Evolutionary conservation across 1,139 yeast genomes (phyloP).

Genomic region (Kazachstania sp.): DNA sequence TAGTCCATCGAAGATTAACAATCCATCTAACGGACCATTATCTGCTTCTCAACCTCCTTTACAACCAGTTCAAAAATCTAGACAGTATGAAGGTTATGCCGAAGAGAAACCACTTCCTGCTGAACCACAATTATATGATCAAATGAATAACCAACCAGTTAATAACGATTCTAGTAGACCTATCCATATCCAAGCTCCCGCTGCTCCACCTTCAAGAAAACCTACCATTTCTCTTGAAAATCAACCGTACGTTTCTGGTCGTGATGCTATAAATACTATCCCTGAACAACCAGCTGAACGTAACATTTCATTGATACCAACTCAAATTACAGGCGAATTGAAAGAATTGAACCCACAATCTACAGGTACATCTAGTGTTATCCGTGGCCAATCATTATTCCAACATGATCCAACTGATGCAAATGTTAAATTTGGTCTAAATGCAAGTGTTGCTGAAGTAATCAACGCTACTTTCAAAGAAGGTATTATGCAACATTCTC

Average conservation of each 20-base stretch:
- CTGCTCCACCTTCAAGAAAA: conserved; percentile 62
- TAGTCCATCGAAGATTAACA: background rate
- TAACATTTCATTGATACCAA: conserved; percentile 6
- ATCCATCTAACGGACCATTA: background rate
- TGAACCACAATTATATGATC: conserved; percentile 2
- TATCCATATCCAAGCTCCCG: conserved; percentile 22
- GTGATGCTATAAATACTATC: background rate
- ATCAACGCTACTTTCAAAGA: conserved; percentile 64
- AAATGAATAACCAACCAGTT: background rate
- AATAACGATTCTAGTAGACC: conserved; percentile 5
- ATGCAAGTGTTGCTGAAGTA: conserved; percentile 75
- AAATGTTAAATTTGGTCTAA: conserved; percentile 48
- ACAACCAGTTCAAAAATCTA: conserved; percentile 13
- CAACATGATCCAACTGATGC: conserved; percentile 40
- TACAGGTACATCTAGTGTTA: conserved; percentile 32
- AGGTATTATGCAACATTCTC: conserved; percentile 50
- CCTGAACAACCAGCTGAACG: conserved; percentile 3
- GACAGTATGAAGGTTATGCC: conserved; percentile 11
- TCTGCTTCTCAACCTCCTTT: conserved; percentile 21
- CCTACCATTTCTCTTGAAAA: conserved; percentile 6
- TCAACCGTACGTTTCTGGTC: background rate
- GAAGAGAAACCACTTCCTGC: conserved; percentile 4
- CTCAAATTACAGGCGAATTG: conserved; percentile 26
- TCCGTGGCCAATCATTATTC: conserved; percentile 32
- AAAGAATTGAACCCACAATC: conserved; percentile 32